These are phyloP conservation scores for Abrus pulchellus DNA, from an alignment of 306 rosid genomes.

Conservation along the genomic window DNA sequence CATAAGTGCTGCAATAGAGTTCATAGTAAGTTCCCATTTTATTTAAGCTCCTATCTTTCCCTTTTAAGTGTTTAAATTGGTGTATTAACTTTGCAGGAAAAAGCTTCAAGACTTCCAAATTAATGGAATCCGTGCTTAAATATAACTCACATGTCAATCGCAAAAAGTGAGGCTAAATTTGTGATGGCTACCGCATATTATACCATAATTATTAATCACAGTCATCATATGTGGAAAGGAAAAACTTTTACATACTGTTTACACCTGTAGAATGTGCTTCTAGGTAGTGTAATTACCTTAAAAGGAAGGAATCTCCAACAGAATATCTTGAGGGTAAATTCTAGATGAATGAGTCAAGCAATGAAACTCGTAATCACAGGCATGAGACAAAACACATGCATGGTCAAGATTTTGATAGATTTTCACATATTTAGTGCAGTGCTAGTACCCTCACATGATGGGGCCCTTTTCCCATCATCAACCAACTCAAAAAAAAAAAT, in stretches of 20 bases:
- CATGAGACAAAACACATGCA: constrained; percentile 45
- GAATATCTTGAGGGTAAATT: constrained; percentile 41
- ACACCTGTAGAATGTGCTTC: constrained; percentile 10
- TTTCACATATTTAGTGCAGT: constrained; percentile 22
- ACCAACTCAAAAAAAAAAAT: constrained; percentile 1
- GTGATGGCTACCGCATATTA: not conserved
- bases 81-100: constrained; percentile 33
- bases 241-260: not conserved
- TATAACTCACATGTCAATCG: constrained; percentile 8
- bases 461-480: constrained; percentile 37
- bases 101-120: constrained; percentile 38
- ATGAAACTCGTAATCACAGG: constrained; percentile 14
- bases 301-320: not conserved
- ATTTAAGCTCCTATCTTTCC: constrained; percentile 7
- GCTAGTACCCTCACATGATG: constrained; percentile 43
- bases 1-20: constrained; percentile 73
- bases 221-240: constrained; percentile 3
- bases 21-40: constrained; percentile 58
- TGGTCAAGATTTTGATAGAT: constrained; percentile 41
- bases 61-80: not conserved
- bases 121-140: constrained; percentile 1
- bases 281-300: constrained; percentile 24
- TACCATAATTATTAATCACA: not conserved
- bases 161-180: constrained; percentile 3
- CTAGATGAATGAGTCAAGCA: constrained; percentile 35